phyloP scores from a whole-genome alignment of 1,284 basidiomycete genomes.

The Golubevia pallescens region DNA sequence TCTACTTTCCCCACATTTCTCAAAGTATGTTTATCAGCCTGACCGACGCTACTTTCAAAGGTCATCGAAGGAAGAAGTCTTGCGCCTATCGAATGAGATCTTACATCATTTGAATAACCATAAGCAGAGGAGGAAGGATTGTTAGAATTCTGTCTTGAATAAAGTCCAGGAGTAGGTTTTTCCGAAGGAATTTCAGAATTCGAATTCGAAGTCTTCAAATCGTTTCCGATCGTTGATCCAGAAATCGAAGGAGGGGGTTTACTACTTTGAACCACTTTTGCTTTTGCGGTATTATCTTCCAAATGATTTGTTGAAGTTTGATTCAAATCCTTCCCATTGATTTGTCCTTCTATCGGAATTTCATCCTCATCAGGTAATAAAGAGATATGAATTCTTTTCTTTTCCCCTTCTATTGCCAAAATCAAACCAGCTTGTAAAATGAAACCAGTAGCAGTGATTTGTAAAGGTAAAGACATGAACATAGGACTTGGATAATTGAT shows the following conservation, averaged over 20 bases:
- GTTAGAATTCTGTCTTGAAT: neutral
- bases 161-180: neutral
- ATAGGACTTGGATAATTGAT: constrained; percentile 93
- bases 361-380: constrained; percentile 83
- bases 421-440: constrained; percentile 85
- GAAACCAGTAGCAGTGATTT: constrained; percentile 84
- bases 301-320: too few relatives aligned
- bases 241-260: constrained; percentile 1
- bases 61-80: constrained; percentile 86
- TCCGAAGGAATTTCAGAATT: constrained; percentile 6
- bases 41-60: constrained; percentile 96
- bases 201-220: neutral
- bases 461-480: constrained; percentile 95
- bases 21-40: constrained; percentile 91
- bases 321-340: too few relatives aligned
- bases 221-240: neutral
- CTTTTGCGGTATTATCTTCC: too few relatives aligned
- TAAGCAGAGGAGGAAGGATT: neutral
- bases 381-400: constrained; percentile 80
- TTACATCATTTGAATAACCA: constrained; percentile 1
- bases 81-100: constrained; percentile 72
- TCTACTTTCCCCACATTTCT: constrained; percentile 97
- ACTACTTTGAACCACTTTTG: too few relatives aligned
- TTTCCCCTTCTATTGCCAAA: constrained; percentile 85
- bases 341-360: too few relatives aligned